Evolutionary conservation across 2,329 filamentous ascomycete species (phyloP).

Genomic region (Massarina eburnea): DNA sequence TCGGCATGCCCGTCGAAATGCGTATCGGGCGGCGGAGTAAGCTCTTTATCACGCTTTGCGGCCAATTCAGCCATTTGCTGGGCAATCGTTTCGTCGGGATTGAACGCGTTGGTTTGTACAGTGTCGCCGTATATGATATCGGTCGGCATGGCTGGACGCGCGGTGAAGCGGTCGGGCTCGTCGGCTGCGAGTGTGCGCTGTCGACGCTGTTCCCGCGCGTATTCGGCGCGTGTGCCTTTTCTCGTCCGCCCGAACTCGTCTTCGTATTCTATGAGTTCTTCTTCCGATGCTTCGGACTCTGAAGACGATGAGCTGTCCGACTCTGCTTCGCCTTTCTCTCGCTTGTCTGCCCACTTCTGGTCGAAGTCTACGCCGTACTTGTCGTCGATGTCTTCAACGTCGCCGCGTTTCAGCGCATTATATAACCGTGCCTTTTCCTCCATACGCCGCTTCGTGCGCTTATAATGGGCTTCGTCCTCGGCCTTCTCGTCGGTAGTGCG

Average conservation of each 20-base stretch:
- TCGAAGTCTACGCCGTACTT: conserved; percentile 86
- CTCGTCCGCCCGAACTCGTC: conserved; percentile 92
- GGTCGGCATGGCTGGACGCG: conserved; percentile 65
- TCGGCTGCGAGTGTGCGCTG: conserved; percentile 58
- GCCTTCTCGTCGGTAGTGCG: conserved; percentile 57
- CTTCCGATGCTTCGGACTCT: conserved; percentile 40
- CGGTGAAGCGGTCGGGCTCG: conserved; percentile 69
- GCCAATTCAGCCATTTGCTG: conserved; percentile 78
- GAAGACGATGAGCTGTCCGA: conserved; percentile 45
- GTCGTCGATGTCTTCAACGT: conserved; percentile 65
- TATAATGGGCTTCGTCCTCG: conserved; percentile 59
- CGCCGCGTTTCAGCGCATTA: conserved; percentile 85
- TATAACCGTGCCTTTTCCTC: conserved; percentile 89
- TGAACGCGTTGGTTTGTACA: conserved; percentile 82
- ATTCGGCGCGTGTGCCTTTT: conserved; percentile 69
- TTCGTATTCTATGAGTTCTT: conserved; percentile 77
- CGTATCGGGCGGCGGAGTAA: conserved; percentile 75
- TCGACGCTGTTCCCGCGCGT: conserved; percentile 62
- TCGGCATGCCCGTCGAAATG: conserved; percentile 88
- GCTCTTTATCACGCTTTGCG: conserved; percentile 72
- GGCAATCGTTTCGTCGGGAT: conserved; percentile 64
- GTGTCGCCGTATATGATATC: conserved; percentile 83
- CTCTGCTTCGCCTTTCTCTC: conserved; percentile 46
- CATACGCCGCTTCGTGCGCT: conserved; percentile 77
- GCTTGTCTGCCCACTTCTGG: conserved; percentile 83